Base-by-base conservation (phyloP, 1,284 basidiomycete species). In the Puccinia coronata region DNA sequence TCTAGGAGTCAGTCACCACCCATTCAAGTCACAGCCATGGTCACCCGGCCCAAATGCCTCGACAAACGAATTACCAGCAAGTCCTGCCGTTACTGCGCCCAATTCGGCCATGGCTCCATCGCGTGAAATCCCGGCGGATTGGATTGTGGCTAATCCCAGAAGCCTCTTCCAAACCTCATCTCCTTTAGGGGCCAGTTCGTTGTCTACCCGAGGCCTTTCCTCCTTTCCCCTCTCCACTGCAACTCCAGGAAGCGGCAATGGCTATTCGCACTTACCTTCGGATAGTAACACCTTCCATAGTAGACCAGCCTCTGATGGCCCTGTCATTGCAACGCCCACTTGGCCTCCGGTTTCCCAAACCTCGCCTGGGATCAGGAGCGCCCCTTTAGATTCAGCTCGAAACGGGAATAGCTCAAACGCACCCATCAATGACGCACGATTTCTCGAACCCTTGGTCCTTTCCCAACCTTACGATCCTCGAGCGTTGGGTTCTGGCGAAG, bases 401-500 rank as follows among this genome's bases (percentile, higher is more conserved):
- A 55, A 41, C 67, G n/a, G 51, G 8, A 39, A n/a, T 16, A 70
- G 51, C 53, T 43, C 43, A n/a, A 67, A 69, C 57, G 25, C 23
- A 6, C 6, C 67, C 43, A 28, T 20, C 3, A 79, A 70, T 36
- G 65, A 55, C 11, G 4, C 67, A 39, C 53, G 28, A 11, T 80
- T 80, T 51, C 63, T 80, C 23, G 79, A 80, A 55, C 79, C 79
- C 2, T 39, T 80, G 43, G 70, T 73, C 18, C 69, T 80, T 61
- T 80, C 79, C 11, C 79, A 80, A 43, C 70, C 79, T 61, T 80
- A 47, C 41, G 70, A 80, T 47, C 20, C 67, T 31, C 65, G 77
- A 25, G 41, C 16, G 34, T 34, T 70, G 25, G 39, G 28, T 18
- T 39, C 65, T 28, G 51, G 51, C 47, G 67, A 55, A 12, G 47